Conservation (phyloP, 2,329 filamentous ascomycete genomes). For the Berkeleyomyces rouxiae region DNA sequence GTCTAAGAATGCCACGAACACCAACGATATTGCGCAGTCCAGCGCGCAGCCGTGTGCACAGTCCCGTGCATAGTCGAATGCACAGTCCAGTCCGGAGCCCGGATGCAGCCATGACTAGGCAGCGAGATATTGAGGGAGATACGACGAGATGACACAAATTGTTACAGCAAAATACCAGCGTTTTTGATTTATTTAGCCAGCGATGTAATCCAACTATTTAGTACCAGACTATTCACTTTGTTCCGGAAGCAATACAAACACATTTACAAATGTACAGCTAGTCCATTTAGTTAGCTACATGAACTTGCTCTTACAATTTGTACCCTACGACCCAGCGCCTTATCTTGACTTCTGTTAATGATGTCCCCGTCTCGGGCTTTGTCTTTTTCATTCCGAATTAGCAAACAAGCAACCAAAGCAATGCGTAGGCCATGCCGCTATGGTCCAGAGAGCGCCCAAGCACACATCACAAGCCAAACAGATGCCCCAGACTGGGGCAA, state of each 20-base stretch:
- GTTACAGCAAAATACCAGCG: neutral
- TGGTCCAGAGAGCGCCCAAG: neutral
- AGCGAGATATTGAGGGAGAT: neutral
- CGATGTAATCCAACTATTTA: neutral
- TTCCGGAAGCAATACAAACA: neutral
- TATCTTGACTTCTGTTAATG: neutral
- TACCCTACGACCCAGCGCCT: neutral
- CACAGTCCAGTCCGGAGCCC: neutral
- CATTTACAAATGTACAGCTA: neutral
- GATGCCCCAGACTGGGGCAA: neutral
- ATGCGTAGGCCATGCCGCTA: neutral
- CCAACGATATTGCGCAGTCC: constrained; percentile 8
- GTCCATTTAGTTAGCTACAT: neutral
- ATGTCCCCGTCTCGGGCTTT: neutral
- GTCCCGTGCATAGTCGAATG: neutral
- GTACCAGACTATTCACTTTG: neutral
- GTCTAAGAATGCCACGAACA: constrained; percentile 6
- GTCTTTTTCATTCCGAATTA: neutral
- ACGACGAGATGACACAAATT: constrained; percentile 2
- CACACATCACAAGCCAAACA: neutral
- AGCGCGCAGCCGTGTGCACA: neutral
- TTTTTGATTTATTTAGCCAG: neutral
- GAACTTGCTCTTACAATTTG: neutral
- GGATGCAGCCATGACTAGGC: neutral
- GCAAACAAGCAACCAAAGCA: neutral